Evolutionary conservation across 2,329 filamentous ascomycete genomes (phyloP), one percentile per base, ranked within the genome.

Genomic region (Phoma sp.): DNA sequence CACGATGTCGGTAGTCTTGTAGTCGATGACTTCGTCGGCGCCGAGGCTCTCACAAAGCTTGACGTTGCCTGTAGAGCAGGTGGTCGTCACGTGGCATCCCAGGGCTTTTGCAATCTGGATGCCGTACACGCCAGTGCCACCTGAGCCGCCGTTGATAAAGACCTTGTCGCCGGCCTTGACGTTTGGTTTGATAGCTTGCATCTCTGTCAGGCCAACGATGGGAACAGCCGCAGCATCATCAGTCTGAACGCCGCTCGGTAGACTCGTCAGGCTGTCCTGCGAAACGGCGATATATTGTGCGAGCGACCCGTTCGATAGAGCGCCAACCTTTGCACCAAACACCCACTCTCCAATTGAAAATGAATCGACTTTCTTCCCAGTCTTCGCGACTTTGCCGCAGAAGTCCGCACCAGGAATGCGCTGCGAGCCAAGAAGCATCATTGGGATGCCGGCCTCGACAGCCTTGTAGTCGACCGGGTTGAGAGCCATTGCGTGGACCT

Each of bases 401-500:
- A 83, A 82, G 63, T 87, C 84, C 62, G 80, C 76, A 17, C 79
- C 79, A 0, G 79, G 79, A 6, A 75, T 56, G 36, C 74, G 52
- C 21, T 74, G 74, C 4, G 78, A 69, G 6, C 83, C 51, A 2
- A 80, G 21, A 5, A 67, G 54, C 21, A 58, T 60, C 12, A 68
- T 27, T 1, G 61, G 61, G 33, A 63, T 45, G 0, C 79, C 71
- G 25, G 80, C 73, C 65, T 88, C 85, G 9, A 83, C 77, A 2
- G 84, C 60, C 71, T 89, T 89, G 79, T 86, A 84, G 77, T 90
- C 88, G 25, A 83, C 82, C 0, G 86, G 86, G 67, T 89, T 89
- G 60, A 88, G 68, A 22, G 81, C 75, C 24, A 79, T 77, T 52
- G 79, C 75, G 53, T 82, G 72, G 7, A 89, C 82, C 58, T 82